Percentiles rank a stretch among this genome's conserved stretches.
These are phyloP conservation scores for Anthracocystis walkeri DNA, from an alignment of 1,284 basidiomycete genomes.

Conservation along the genomic window DNA sequence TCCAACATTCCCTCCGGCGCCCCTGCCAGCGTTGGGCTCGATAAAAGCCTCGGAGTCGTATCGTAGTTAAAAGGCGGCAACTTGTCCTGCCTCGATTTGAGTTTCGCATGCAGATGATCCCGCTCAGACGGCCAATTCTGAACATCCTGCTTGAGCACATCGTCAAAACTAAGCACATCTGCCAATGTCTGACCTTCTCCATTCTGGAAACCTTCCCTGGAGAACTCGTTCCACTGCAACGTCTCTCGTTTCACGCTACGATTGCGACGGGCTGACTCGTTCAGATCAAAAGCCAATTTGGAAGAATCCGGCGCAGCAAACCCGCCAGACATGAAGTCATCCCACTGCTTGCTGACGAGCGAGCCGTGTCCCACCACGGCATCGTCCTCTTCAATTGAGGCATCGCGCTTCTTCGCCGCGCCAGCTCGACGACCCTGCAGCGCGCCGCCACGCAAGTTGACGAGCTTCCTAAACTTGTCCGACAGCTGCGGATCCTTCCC, in stretches of 20 bases:
- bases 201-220: conserved; percentile 51
- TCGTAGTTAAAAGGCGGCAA: conserved; percentile 64
- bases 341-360: conserved; percentile 61
- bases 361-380: conserved; percentile 48
- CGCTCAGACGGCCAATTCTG: conserved; percentile 57
- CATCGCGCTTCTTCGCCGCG: conserved; percentile 1
- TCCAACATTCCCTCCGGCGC: conserved; percentile 19
- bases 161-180: conserved; percentile 63
- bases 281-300: conserved; percentile 65
- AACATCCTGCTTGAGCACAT: conserved; percentile 57
- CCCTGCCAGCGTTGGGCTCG: conserved; percentile 45
- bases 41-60: conserved; percentile 50
- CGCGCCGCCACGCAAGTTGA: conserved; percentile 56
- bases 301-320: conserved; percentile 63
- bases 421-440: conserved; percentile 32
- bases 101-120: conserved; percentile 41
- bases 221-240: conserved; percentile 65
- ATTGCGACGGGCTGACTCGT: conserved; percentile 58
- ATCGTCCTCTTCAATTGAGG: conserved; percentile 25
- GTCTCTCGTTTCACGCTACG: conserved; percentile 46
- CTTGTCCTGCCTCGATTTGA: conserved; percentile 44
- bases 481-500: conserved; percentile 63
- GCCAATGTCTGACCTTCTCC: conserved; percentile 39
- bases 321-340: conserved; percentile 59
- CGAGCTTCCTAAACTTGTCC: conserved; percentile 63